Percentiles rank a stretch among this genome's conserved stretches.
These are phyloP conservation scores for Scleroderma citrinum DNA, from an alignment of 768 basidiomycete species.

Conservation along the genomic window DNA sequence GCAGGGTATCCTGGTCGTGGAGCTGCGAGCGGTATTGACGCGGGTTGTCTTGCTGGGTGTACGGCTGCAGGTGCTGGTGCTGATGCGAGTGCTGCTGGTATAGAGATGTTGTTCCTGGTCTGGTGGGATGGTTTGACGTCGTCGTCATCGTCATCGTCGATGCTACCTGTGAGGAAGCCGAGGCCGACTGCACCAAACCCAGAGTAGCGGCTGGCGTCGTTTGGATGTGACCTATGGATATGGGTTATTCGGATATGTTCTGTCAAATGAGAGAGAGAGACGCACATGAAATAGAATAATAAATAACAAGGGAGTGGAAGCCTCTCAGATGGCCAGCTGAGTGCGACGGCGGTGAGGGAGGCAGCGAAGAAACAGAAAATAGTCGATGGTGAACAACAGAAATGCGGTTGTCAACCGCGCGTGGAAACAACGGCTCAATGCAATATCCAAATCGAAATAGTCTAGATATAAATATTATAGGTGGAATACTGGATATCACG, in stretches of 20 bases:
- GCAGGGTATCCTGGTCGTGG: slow-evolving; percentile 73
- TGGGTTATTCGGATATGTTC: no score
- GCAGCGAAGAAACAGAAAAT: slow-evolving; percentile 16
- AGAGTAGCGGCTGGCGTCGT: slow-evolving; percentile 39
- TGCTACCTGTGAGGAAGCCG: slow-evolving; percentile 39
- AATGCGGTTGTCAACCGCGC: no score
- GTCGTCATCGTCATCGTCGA: slow-evolving; percentile 38
- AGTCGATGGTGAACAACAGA: no score
- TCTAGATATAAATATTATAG: no score
- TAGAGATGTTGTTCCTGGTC: slow-evolving; percentile 23
- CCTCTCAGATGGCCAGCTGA: slow-evolving; percentile 12
- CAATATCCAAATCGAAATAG: no score
- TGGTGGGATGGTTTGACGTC: slow-evolving; percentile 10
- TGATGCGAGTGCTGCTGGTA: slow-evolving; percentile 32
- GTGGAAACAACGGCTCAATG: no score
- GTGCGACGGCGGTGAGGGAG: slow-evolving; percentile 12
- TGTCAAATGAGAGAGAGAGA: no score
- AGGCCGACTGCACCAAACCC: slow-evolving; percentile 49
- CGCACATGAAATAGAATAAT: not conserved
- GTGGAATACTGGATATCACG: no score
- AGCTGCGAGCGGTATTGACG: slow-evolving; percentile 48
- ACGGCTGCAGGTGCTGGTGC: no score
- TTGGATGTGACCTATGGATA: slow-evolving; percentile 52
- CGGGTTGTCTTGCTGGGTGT: slow-evolving; percentile 21
- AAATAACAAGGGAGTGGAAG: slow-evolving; percentile 27